These are phyloP conservation scores for Flagelloscypha sp. DNA, from an alignment of 768 basidiomycete genomes.

Conservation along the genomic window DNA sequence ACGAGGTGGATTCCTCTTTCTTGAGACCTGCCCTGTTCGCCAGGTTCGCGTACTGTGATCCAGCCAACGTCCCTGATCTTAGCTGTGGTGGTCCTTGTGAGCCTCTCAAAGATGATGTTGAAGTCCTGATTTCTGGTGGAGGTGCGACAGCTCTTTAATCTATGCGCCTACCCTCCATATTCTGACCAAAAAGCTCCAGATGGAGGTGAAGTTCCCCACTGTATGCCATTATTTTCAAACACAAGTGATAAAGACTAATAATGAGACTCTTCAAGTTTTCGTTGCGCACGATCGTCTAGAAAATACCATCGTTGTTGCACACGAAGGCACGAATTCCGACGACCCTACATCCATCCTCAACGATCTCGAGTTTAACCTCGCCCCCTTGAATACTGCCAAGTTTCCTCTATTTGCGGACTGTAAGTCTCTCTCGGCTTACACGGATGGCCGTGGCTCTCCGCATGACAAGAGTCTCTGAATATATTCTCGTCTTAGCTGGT, in stretches of 20 bases:
- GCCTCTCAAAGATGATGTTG: conserved; percentile 17
- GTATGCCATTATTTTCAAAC: conserved; percentile 13
- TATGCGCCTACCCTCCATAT: too few species aligned
- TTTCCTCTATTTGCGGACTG: conserved; percentile 20
- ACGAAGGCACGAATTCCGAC: conserved; percentile 29
- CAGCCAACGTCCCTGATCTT: conserved; percentile 22
- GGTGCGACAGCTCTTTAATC: conserved; percentile 21
- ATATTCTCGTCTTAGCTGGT: too few species aligned
- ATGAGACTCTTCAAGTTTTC: conserved; percentile 25
- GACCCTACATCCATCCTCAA: conserved; percentile 29
- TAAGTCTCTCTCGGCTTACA: conserved; percentile 8
- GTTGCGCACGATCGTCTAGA: conserved; percentile 27
- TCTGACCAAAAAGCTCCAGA: too few species aligned
- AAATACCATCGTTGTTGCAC: conserved; percentile 31
- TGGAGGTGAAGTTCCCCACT: conserved; percentile 21
- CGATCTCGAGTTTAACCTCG: conserved; percentile 23
- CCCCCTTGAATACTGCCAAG: conserved; percentile 20
- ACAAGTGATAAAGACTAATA: conserved; percentile 1
- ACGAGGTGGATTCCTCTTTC: too few species aligned
- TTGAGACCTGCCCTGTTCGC: conserved; percentile 27
- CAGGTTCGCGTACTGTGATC: conserved; percentile 30
- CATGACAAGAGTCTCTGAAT: not conserved
- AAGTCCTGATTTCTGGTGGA: conserved; percentile 25
- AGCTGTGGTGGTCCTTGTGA: conserved; percentile 27
- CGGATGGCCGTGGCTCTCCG: not conserved